Evolutionary conservation across 768 basidiomycete species (phyloP).

Genomic region (Crucibulum laeve): DNA sequence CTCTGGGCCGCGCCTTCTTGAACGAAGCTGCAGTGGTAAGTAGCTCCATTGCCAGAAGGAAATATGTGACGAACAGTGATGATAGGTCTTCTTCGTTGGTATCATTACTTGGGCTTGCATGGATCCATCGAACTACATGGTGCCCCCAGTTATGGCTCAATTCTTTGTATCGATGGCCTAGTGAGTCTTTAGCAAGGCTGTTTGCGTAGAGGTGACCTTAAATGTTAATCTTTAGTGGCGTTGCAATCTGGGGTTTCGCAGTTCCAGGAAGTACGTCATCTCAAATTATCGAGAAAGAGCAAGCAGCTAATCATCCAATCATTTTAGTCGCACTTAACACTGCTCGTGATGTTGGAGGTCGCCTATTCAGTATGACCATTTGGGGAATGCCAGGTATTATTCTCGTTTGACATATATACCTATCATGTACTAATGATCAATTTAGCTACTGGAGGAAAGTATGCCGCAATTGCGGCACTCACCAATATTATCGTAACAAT

Average conservation of each 20-base stretch:
- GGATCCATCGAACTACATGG: slow-evolving; percentile 3
- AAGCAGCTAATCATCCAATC: not conserved
- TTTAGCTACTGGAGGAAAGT: slow-evolving; percentile 45
- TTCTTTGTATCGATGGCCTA: slow-evolving; percentile 55
- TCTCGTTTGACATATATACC: not conserved
- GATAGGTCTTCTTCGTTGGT: slow-evolving; percentile 6
- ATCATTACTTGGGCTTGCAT: slow-evolving; percentile 6
- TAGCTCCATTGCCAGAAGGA: not conserved
- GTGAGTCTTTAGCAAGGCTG: slow-evolving; percentile 28
- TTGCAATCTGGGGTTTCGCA: slow-evolving; percentile 59
- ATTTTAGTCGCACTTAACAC: slow-evolving; percentile 54
- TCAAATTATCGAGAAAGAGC: not conserved
- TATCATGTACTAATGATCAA: slow-evolving; percentile 1
- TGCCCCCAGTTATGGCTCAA: slow-evolving; percentile 21
- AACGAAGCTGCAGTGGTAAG: slow-evolving; percentile 11
- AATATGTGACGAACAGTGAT: not conserved
- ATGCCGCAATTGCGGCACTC: slow-evolving; percentile 60
- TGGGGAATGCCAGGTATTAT: slow-evolving; percentile 44
- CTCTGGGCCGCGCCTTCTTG: slow-evolving; percentile 8
- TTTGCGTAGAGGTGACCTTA: not conserved
- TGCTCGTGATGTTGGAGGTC: slow-evolving; percentile 65
- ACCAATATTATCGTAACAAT: slow-evolving; percentile 65
- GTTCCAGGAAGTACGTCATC: slow-evolving; percentile 38
- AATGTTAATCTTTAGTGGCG: slow-evolving; percentile 30
- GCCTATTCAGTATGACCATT: slow-evolving; percentile 56